Conservation (phyloP, 1,139 yeast species). For the Pichia sp. region DNA sequence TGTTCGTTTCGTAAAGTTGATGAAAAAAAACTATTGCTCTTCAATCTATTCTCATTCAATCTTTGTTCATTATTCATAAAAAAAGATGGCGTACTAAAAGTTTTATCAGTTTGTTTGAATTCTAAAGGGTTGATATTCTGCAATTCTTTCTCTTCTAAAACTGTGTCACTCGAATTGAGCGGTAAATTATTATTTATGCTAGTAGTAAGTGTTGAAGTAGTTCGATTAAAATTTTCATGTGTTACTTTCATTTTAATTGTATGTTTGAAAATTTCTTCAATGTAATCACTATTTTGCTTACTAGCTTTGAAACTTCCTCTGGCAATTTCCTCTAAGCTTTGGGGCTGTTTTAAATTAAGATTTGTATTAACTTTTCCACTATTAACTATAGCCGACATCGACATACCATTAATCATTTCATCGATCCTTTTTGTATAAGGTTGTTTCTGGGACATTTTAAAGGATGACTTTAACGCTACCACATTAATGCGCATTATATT, state of each 20-base stretch:
- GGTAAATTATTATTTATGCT: no score
- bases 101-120: no score
- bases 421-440: conserved; percentile 52
- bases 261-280: conserved; percentile 6
- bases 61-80: no score
- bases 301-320: conserved; percentile 18
- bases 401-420: conserved; percentile 33
- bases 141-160: no score
- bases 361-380: conserved; percentile 30
- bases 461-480: conserved; percentile 18
- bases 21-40: no score
- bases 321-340: conserved; percentile 19
- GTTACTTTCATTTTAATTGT: neutral
- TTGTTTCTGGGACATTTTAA: conserved; percentile 49
- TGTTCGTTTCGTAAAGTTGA: no score
- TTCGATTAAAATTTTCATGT: no score
- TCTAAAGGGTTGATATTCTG: no score
- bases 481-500: conserved; percentile 47
- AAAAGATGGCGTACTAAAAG: no score
- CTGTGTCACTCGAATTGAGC: no score
- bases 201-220: no score
- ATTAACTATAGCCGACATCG: conserved; percentile 31
- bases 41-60: no score
- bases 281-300: conserved; percentile 12
- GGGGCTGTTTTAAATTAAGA: conserved; percentile 16